phyloP scores from a whole-genome alignment of 2,329 filamentous ascomycete genomes.

The Fonsecaea multimorphosa region DNA sequence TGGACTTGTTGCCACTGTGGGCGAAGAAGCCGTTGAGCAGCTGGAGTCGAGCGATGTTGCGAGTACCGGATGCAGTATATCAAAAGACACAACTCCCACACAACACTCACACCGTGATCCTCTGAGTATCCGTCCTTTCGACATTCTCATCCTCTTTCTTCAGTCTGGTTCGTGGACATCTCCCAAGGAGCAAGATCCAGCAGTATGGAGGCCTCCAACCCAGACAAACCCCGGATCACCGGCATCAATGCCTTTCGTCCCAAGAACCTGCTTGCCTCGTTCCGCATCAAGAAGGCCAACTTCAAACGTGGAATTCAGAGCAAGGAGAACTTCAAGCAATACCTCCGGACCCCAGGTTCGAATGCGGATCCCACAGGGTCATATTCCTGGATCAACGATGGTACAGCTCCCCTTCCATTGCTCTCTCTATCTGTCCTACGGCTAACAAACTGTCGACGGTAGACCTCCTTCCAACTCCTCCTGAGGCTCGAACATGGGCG shows the following conservation, averaged over 20 bases:
- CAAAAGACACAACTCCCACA: neutral
- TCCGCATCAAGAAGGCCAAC: slow-evolving; percentile 21
- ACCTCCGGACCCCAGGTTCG: slow-evolving; percentile 15
- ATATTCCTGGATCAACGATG: slow-evolving; percentile 22
- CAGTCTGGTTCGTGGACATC: neutral
- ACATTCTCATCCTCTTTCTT: neutral
- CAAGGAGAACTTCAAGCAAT: slow-evolving; percentile 25
- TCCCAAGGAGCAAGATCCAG: neutral
- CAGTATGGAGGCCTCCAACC: neutral
- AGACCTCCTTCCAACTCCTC: slow-evolving; percentile 44
- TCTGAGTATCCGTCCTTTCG: neutral
- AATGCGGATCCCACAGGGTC: slow-evolving; percentile 16
- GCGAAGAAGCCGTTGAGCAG: neutral
- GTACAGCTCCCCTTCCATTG: neutral
- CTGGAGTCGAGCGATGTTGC: neutral
- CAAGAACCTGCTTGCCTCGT: slow-evolving; percentile 12
- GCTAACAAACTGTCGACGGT: neutral
- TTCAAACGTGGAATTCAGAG: slow-evolving; percentile 19
- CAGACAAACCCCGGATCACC: slow-evolving; percentile 15
- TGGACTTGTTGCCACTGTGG: neutral
- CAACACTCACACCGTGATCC: neutral
- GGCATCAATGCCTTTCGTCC: slow-evolving; percentile 21
- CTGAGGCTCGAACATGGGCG: slow-evolving; percentile 48
- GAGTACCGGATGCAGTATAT: neutral
- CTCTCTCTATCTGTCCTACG: neutral